A percentile compares a stretch with the other conserved stretches of the same genome.
Conservation (phyloP, 805 yeast genomes). For the baker's yeast (Saccharomyces cerevisiae) region DNA sequence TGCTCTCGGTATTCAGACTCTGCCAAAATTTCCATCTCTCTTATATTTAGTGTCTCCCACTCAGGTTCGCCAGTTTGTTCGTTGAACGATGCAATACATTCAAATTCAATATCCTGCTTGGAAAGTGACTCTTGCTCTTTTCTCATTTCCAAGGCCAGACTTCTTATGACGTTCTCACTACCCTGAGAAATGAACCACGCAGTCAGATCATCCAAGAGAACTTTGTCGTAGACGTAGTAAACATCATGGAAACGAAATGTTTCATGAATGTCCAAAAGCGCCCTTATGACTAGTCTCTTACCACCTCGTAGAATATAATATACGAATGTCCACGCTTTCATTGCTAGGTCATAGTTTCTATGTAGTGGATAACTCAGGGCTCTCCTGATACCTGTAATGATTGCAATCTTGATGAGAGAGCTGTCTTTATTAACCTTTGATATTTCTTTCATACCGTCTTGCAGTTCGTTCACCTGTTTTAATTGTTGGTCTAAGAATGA, state of each 20-base stretch:
- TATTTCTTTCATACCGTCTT: background rate
- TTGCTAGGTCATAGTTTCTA: constrained; percentile 54
- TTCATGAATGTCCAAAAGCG: constrained; percentile 55
- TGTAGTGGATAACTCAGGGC: constrained; percentile 75
- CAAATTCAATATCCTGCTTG: constrained; percentile 42
- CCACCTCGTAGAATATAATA: constrained; percentile 60
- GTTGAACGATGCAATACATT: constrained; percentile 32
- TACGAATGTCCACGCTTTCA: constrained; percentile 68
- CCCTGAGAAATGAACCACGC: constrained; percentile 61
- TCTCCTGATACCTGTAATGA: constrained; percentile 59
- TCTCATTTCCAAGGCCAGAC: constrained; percentile 56
- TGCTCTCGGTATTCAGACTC: constrained; percentile 34
- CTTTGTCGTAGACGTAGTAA: constrained; percentile 73
- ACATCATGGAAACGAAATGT: constrained; percentile 75
- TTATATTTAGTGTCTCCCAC: constrained; percentile 38
- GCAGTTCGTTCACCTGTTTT: constrained; percentile 22
- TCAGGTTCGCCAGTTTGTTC: constrained; percentile 33
- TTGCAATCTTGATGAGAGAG: constrained; percentile 40
- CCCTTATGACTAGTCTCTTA: constrained; percentile 51
- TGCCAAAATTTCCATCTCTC: constrained; percentile 52
- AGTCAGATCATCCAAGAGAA: constrained; percentile 68
- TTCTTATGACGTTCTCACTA: constrained; percentile 48
- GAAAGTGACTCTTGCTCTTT: constrained; percentile 33
- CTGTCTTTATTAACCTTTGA: constrained; percentile 10
- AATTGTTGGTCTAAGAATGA: constrained; percentile 60